Base-by-base conservation (phyloP, 176 grass and related monocot genomes). In the Carex parvula region DNA sequence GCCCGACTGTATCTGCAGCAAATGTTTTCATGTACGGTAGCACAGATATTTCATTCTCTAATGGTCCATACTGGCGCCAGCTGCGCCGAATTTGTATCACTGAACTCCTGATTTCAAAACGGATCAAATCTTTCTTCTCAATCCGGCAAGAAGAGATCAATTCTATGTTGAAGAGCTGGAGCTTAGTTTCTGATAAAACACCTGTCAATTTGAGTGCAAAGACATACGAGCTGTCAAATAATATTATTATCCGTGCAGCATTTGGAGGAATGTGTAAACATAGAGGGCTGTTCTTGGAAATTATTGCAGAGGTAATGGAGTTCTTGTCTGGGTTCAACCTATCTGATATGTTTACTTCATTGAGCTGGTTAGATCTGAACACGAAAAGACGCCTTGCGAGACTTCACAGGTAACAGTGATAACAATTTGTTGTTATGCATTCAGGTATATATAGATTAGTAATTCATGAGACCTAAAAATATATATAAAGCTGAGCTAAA, bases 311-410 rank as follows among this genome's bases (percentile, higher is more conserved):
- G 60, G 22, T 84, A 14, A 0, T 58, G 15, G 30, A 44, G 57
- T 55, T 89, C 57, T 60, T 64, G 1, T 67, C 72, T 18, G 90
- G 87, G 24, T 87, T 87, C 84, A 91, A 18, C 84, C 50, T 87
- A 64, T 66, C 48, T n/a, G 87, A 89, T 79, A 66, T 86, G n/a
- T 91, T 84, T 69, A 87, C 90, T 24, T 89, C 87, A 52, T 74
- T 85, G 8, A 70, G 33, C 13, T 46, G 83, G 57, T 71, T 88
- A 30, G 26, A 58, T 57, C 10, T 77, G 8, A 37, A 78, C 5
- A 22, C 41, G 11, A 76, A 57, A 30, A 68, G 74, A 35, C 68
- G 79, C 35, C 6, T 63, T 14, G 55, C 18, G 13, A 9, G 64
- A 26, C 48, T 87, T 42, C 37, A 50, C 39, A 16, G 42, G 10